Evolutionary conservation across 306 rosid species (phyloP).

Genomic region (Begonia masoniana): DNA sequence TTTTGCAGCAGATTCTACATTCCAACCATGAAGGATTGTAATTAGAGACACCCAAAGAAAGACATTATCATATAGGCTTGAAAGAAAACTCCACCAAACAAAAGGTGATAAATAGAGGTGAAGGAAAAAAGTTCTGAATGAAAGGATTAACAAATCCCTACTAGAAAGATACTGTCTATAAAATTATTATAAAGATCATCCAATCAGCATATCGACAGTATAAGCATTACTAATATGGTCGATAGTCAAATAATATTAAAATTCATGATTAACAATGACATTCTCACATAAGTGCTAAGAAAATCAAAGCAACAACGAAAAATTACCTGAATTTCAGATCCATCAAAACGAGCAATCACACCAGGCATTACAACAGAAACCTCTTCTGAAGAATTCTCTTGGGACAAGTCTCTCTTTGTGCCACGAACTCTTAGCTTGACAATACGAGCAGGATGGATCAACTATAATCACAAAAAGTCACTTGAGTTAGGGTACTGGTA

Average conservation of each 20-base stretch:
- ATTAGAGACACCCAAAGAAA: constrained; percentile 9
- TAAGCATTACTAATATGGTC: neutral
- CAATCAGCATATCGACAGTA: neutral
- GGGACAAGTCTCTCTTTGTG: constrained; percentile 66
- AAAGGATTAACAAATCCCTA: neutral
- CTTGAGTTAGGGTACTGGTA: too few relatives aligned
- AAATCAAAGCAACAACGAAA: constrained; percentile 8
- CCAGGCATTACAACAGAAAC: constrained; percentile 74
- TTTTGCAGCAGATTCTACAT: constrained; percentile 63
- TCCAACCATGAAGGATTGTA: constrained; percentile 17
- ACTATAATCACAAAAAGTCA: constrained; percentile 22
- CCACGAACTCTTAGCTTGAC: constrained; percentile 79
- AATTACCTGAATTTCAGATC: constrained; percentile 62
- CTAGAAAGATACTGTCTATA: neutral
- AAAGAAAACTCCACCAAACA: neutral
- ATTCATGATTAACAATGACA: neutral
- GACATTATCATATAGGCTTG: neutral
- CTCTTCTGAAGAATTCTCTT: constrained; percentile 76
- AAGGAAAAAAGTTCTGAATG: neutral
- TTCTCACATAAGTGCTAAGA: constrained; percentile 1
- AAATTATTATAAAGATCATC: neutral
- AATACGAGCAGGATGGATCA: constrained; percentile 62
- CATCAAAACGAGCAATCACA: constrained; percentile 74
- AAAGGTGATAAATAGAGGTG: neutral
- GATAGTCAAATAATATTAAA: neutral